Base-by-base conservation (phyloP, 73 alveolate species). In the Paraurostyla sp. region DNA sequence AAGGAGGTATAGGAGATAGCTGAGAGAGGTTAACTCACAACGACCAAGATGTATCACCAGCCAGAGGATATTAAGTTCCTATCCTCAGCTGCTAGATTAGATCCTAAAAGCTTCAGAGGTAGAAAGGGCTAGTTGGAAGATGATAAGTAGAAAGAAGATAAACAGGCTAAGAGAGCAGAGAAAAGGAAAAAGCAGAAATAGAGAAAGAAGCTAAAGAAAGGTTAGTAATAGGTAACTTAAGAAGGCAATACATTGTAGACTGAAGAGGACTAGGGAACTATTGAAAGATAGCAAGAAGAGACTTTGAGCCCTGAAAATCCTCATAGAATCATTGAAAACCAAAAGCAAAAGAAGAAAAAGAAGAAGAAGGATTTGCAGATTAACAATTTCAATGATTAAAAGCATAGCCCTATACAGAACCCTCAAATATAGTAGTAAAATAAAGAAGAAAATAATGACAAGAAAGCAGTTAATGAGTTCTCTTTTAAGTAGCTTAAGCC, bases 1-100 rank as follows among this genome's bases (percentile, higher is more conserved):
- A 92, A 89, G 33, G 96, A 96, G 57, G 71, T 95, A 3, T 63
- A 88, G 65, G 97, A 95, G 36, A 93, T 95, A 45, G 85, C 89
- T n/a, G 38, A 29, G 20, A 59, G 69, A 73, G 96, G 92, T 46
- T 35, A 46, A n/a, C 82, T 88, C 11, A 81, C 80, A 56, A 83
- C 87, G 23, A 80, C 82, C 0, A 88, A 88, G 36, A 89, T 51
- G 81, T 52, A 83, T 41, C 81, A 68, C 33, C 57, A 84, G 65
- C 90, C 76, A 59, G 85, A 83, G 32, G 80, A 51, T 33, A 91
- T 73, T 29, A 83, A 80, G 22, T n/a, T 7, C 35, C 40, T 78
- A 1, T 78, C 89, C 23, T 73, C 63, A 42, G 83, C 87, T 35
- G 86, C 56, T 36, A 84, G 73, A 68, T 45, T 41, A 27, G 89